A percentile compares a stretch with the other conserved stretches of the same genome.
Conservation (phyloP, 352 stramenopile species). For the Pythium phragmitis region DNA sequence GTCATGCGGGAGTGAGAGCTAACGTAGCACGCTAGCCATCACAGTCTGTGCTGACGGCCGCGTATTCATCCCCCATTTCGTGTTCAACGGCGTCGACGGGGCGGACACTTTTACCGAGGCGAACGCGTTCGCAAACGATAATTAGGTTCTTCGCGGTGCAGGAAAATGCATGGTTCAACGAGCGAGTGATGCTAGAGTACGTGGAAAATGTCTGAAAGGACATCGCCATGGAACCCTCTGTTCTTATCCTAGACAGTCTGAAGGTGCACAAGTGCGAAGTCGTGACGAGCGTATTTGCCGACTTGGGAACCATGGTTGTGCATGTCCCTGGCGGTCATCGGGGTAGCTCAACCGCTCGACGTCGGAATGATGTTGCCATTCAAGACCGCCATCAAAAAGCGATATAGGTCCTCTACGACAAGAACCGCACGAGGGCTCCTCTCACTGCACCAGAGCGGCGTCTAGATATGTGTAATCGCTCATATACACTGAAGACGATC, state of each 20-base stretch:
- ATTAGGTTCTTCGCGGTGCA: slow-evolving; percentile 4
- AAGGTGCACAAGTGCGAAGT: slow-evolving; percentile 9
- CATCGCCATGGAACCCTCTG: slow-evolving; percentile 3
- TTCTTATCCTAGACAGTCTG: slow-evolving; percentile 19
- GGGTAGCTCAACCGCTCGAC: slow-evolving; percentile 18
- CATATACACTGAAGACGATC: slow-evolving; percentile 9
- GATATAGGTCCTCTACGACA: slow-evolving; percentile 1
- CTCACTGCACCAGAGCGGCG: slow-evolving; percentile 2
- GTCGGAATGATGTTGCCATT: slow-evolving; percentile 20
- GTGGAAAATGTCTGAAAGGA: slow-evolving; percentile 11
- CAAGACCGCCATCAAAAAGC: not conserved
- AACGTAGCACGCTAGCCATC: not conserved
- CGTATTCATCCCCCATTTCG: slow-evolving; percentile 7
- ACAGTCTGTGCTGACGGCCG: not conserved
- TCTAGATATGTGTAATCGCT: slow-evolving; percentile 16
- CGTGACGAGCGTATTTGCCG: slow-evolving; percentile 4
- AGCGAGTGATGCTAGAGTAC: slow-evolving; percentile 12
- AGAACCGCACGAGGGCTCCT: not conserved
- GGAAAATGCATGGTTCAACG: slow-evolving; percentile 12
- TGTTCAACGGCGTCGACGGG: slow-evolving; percentile 6
- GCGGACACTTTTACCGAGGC: not conserved
- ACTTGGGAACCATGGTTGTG: slow-evolving; percentile 5
- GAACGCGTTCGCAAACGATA: not conserved
- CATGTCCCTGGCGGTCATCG: slow-evolving; percentile 16
- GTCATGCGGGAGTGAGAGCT: not conserved